Conservation (phyloP, 495 filamentous ascomycete species). For the Parachaetomium inaequale region DNA sequence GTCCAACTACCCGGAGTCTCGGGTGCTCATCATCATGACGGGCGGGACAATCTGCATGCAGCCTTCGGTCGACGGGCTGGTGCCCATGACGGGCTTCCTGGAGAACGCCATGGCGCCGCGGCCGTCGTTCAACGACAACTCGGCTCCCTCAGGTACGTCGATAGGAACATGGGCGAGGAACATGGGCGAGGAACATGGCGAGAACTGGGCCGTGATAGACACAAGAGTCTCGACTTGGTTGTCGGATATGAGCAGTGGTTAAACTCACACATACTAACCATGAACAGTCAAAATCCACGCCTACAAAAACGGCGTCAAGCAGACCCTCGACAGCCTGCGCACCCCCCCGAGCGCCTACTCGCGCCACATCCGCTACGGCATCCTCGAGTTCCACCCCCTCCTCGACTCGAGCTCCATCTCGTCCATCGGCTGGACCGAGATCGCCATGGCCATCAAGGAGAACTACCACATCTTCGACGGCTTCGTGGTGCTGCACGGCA, state of each 20-base stretch:
- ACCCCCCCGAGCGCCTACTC: slow-evolving; percentile 81
- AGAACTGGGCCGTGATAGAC: neutral
- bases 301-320: slow-evolving; percentile 38
- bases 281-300: slow-evolving; percentile 35
- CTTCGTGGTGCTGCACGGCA: slow-evolving; percentile 96
- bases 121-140: slow-evolving; percentile 86
- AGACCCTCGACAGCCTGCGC: slow-evolving; percentile 56
- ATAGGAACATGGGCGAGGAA: too few species aligned
- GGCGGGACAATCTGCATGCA: slow-evolving; percentile 97
- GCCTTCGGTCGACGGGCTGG: slow-evolving; percentile 59
- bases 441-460: slow-evolving; percentile 61
- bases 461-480: slow-evolving; percentile 93
- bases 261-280: slow-evolving; percentile 15
- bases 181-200: too few species aligned
- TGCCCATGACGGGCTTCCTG: slow-evolving; percentile 77
- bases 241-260: too few species aligned
- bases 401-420: slow-evolving; percentile 93
- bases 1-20: slow-evolving; percentile 59
- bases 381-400: slow-evolving; percentile 80
- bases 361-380: slow-evolving; percentile 77
- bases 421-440: slow-evolving; percentile 83
- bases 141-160: slow-evolving; percentile 33
- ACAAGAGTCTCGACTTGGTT: neutral
- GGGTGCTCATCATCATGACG: slow-evolving; percentile 88
- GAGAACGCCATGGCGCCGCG: slow-evolving; percentile 76